Base-by-base conservation (phyloP, 2,329 filamentous ascomycete genomes). In the Pseudogymnoascus sp. region DNA sequence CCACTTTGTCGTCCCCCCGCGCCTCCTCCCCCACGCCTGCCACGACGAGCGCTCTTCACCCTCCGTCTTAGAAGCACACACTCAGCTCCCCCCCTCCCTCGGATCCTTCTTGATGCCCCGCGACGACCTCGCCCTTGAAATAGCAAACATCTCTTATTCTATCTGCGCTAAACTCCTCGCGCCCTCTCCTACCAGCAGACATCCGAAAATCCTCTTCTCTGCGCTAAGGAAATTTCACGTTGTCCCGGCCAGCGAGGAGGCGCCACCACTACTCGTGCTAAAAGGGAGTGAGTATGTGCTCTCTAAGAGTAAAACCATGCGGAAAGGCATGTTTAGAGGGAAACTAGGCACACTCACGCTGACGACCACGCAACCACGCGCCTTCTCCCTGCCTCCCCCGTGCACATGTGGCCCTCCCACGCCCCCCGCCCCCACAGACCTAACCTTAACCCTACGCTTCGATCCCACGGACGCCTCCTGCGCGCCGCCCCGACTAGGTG, bases 271-370 rank as follows among this genome's bases (percentile, higher is more conserved):
- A 65, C 73, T 64, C 61, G 66, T 75, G 16, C 62, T 51, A 7
- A 43, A 28, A 10, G 63, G 63, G 25, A 68, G 69, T n/a, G 62
- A 67, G 43, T 75, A 70, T 45, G 41, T 48, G 43, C 66, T 74
- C 14, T 68, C 67, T 1, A 71, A 71, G 48, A 68, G 69, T 11
- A 75, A 75, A 62, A 64, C 66, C 1, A 62, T 75, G 45, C 71
- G 68, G 64, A 74, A 74, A 61, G 72, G 73, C 5, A 64, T 75
- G 45, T 75, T 75, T 60, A 73, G 71, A 25, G 73, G 73, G n/a
- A 73, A 71, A 61, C 65, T 74, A 5, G 73, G 73, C 57, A 71
- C 66, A 21, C 72, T 75, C 60, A 73, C 72, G 1, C 69, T 72
- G 16, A 70, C 71, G 11, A 67, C 72, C 19, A 65, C 65, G 7